Evolutionary conservation across 2,329 filamentous ascomycete species (phyloP), one percentile per base, ranked within the genome.

Genomic region (Ophiobolus disseminans): DNA sequence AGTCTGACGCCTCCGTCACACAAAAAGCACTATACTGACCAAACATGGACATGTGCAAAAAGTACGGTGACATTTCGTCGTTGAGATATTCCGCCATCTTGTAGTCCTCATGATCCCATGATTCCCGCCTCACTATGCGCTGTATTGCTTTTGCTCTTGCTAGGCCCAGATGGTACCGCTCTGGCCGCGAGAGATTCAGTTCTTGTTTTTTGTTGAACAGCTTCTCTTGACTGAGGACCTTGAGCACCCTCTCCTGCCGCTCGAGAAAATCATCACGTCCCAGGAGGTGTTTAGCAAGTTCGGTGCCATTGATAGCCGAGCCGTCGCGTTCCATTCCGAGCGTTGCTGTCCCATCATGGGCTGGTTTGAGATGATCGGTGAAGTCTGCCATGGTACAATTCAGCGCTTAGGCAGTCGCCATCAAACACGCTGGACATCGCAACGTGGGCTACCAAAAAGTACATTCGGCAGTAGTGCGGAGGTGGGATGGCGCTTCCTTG

Each of bases 21-120:
- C 55, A 47, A 48, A 45, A 50, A 52, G 46, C 36, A 53, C 51
- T 39, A 41, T 38, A 48, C 62, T 54, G 76, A 58, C 75, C 68
- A 53, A 81, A 82, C 79, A 82, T 82, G 45, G 70, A 70, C 57
- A 75, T 73, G 45, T 82, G 80, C 32, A 83, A 70, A 62, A 78
- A 76, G 58, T 79, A 82, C 3, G 79, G 80, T 28, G 74, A 77
- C 53, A 82, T 79, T 62, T 82, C 80, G 49, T 82, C 80, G 32
- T 76, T 76, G 8, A 82, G 70, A 57, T 82, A 81, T 54, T 77
- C 76, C 0, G 76, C 76, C 76, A 82, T 81, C 39, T 72, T 70
- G 47, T 78, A 76, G 48, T 82, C 80, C n/a, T 79, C 76, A 22
- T 71, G 59, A 50, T 75, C 73, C 80, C 80, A 82, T 31, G 66